phyloP scores from a whole-genome alignment of 805 yeast genomes.

The Nakazawaea sp. region DNA sequence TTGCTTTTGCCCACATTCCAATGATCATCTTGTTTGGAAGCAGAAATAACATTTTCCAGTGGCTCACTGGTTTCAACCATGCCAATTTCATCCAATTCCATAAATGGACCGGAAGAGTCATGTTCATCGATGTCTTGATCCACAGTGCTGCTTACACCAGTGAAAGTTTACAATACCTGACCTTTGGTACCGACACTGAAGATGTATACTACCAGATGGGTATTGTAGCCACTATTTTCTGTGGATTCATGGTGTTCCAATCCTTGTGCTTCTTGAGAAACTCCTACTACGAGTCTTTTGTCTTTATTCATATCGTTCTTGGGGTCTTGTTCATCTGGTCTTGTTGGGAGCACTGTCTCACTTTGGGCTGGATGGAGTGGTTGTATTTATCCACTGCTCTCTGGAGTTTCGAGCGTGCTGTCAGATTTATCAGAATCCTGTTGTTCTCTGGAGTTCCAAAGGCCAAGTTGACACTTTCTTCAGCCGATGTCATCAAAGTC shows the following conservation, averaged over 20 bases:
- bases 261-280: slow-evolving; percentile 27
- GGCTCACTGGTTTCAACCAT: slow-evolving; percentile 27
- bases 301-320: slow-evolving; percentile 34
- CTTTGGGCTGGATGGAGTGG: slow-evolving; percentile 45
- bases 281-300: slow-evolving; percentile 37
- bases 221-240: slow-evolving; percentile 25
- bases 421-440: slow-evolving; percentile 46
- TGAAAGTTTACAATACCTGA: too few relatives aligned
- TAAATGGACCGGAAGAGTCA: slow-evolving; percentile 33
- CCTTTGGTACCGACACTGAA: too few relatives aligned
- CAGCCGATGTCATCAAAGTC: slow-evolving; percentile 16
- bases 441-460: slow-evolving; percentile 21
- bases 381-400: slow-evolving; percentile 49
- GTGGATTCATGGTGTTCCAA: slow-evolving; percentile 20
- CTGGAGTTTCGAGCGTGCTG: slow-evolving; percentile 64
- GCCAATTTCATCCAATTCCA: slow-evolving; percentile 34
- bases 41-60: slow-evolving; percentile 24
- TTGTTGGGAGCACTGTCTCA: slow-evolving; percentile 39
- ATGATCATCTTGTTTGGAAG: slow-evolving; percentile 27
- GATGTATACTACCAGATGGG: slow-evolving; percentile 23
- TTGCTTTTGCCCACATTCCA: slow-evolving; percentile 32
- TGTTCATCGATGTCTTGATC: slow-evolving; percentile 19
- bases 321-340: slow-evolving; percentile 35
- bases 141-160: slow-evolving; percentile 18
- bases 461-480: slow-evolving; percentile 10